Conservation (phyloP, 1,139 yeast genomes). For the Debaryomyces fabryi region DNA sequence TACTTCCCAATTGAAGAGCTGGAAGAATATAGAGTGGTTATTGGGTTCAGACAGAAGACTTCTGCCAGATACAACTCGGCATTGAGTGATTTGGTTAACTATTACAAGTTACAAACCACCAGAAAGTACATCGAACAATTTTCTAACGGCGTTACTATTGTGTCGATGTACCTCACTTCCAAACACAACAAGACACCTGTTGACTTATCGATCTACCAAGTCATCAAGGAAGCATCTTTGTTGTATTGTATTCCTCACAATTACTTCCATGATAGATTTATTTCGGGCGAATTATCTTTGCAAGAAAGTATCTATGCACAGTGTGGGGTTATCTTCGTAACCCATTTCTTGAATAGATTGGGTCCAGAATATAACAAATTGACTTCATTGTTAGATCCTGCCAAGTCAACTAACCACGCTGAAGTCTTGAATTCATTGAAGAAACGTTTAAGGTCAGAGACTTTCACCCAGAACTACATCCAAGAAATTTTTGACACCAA, state of each 20-base stretch:
- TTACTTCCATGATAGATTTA: conserved; percentile 74
- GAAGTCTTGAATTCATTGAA: conserved; percentile 82
- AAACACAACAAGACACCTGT: conserved; percentile 45
- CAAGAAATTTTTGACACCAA: conserved; percentile 74
- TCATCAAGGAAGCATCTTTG: conserved; percentile 91
- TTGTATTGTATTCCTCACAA: conserved; percentile 91
- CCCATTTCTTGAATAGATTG: conserved; percentile 90
- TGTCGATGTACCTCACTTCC: conserved; percentile 82
- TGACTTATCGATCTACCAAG: conserved; percentile 84
- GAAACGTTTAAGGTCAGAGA: conserved; percentile 89
- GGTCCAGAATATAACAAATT: conserved; percentile 88
- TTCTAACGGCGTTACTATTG: conserved; percentile 82
- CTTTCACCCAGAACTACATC: conserved; percentile 86
- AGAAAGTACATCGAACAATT: conserved; percentile 95
- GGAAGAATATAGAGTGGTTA: conserved; percentile 80
- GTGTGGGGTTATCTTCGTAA: conserved; percentile 87
- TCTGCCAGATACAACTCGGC: conserved; percentile 91
- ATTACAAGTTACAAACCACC: conserved; percentile 82
- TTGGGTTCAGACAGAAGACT: conserved; percentile 84
- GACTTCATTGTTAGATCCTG: conserved; percentile 61
- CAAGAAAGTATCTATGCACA: conserved; percentile 96
- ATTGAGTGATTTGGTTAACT: conserved; percentile 82
- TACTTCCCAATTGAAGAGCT: conserved; percentile 79
- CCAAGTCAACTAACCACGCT: conserved; percentile 61
- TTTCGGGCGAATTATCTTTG: conserved; percentile 77